Evolutionary conservation across 805 yeast genomes (phyloP), one percentile per base, ranked within the genome.

Genomic region (Candida manassasensis): DNA sequence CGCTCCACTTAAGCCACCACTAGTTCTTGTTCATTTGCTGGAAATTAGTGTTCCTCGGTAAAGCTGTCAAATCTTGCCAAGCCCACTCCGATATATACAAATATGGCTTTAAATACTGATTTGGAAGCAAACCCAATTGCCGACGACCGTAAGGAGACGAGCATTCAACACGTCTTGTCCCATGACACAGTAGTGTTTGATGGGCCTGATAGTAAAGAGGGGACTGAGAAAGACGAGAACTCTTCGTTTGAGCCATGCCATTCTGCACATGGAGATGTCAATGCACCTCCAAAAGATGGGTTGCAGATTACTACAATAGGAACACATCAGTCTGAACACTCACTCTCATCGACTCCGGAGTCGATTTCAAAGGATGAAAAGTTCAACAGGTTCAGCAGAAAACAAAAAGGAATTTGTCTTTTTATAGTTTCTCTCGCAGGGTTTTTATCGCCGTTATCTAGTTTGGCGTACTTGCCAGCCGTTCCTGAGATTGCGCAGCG

Each of bases 391-490:
- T 49, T 40, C 26, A 34, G 48, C 6, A 13, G 25, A 11, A 38
- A 35, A 12, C 39, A 39, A 3, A 50, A 49, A 32, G n/a, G 19
- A 3, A 25, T 41, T 7, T 51, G 44, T 31, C 40, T 51, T 12
- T 19, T 39, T 5, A 34, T 50, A 4, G 47, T 49, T 2, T 42
- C 53, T 2, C 18, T 47, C 19, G 42, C 58, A 5, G 63, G 73
- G 29, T 69, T 71, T 40, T 47, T 71, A 24, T 58, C 78, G 4
- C 75, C 78, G 3, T 42, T 67, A 36, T 57, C 68, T 2, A 57
- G 68, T 3, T 49, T 70, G 43, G 66, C 75, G 4, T 66, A 71
- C 40, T 48, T 74, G 13, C 81, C 81, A 6, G 78, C 79, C 2
- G 70, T 74, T 9, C 61, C 75, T 1, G 66, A 61, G 35, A 69